Evolutionary conservation across 371 early-diverging fungal genomes (phyloP).

Genomic region (Saksenaea vasiformis): DNA sequence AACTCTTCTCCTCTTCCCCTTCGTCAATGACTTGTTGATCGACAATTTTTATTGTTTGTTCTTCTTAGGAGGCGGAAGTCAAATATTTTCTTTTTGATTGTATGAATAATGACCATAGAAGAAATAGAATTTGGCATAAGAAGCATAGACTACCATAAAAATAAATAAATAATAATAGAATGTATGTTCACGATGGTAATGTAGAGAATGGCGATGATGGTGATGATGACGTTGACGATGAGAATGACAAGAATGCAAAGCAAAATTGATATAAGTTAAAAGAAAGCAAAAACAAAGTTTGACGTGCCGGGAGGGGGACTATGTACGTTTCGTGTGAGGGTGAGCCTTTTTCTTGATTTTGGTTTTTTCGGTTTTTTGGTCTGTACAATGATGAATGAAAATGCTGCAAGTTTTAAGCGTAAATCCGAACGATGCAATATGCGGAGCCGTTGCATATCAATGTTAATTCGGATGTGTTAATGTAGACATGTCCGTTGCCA

Average conservation of each 20-base stretch:
- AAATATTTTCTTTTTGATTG: neutral
- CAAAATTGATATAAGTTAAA: neutral
- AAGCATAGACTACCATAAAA: neutral
- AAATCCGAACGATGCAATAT: slow-evolving; percentile 19
- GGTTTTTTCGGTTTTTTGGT: neutral
- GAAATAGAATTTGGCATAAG: neutral
- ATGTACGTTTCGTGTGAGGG: too few relatives aligned
- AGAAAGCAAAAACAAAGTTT: neutral
- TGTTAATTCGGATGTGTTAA: slow-evolving; percentile 20
- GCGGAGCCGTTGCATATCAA: slow-evolving; percentile 15
- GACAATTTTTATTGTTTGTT: neutral
- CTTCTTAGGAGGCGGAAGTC: neutral
- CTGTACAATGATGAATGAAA: neutral
- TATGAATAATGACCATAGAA: neutral
- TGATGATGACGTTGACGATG: neutral
- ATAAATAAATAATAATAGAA: neutral
- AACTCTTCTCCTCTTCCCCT: neutral
- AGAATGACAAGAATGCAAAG: neutral
- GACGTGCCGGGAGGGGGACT: neutral
- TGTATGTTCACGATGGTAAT: neutral
- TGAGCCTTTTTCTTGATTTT: too few relatives aligned
- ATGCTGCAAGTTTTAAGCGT: neutral
- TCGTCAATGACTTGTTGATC: slow-evolving; percentile 1
- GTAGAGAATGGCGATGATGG: neutral
- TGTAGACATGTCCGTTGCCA: slow-evolving; percentile 16